Percentiles rank a stretch among this genome's conserved stretches.
Conservation (phyloP, 2,329 filamentous ascomycete species). For the Colletotrichum spinosum region DNA sequence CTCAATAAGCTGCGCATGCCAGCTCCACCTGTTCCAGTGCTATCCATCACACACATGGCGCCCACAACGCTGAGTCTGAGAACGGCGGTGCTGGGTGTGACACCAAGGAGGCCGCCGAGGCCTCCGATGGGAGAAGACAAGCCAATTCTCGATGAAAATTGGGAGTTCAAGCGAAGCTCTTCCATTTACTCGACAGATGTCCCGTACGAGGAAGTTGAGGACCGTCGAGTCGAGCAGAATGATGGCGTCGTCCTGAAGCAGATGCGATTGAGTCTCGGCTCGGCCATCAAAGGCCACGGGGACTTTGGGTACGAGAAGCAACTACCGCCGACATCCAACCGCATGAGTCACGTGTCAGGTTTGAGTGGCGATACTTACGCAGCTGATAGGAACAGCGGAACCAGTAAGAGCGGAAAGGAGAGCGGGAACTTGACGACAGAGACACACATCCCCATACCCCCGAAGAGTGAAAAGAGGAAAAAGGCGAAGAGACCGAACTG, state of each 20-base stretch:
- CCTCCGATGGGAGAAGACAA: constrained; percentile 27
- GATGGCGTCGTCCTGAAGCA: constrained; percentile 36
- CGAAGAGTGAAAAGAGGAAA: constrained; percentile 6
- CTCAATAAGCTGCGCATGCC: constrained; percentile 31
- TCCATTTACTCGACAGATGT: constrained; percentile 28
- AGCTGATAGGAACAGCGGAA: constrained; percentile 6
- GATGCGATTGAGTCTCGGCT: constrained; percentile 23
- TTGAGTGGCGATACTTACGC: constrained; percentile 38
- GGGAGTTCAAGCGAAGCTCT: constrained; percentile 31
- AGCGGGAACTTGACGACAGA: constrained; percentile 2
- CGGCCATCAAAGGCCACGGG: constrained; percentile 42
- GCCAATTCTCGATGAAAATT: constrained; percentile 23
- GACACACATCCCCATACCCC: constrained; percentile 2
- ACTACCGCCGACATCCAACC: constrained; percentile 44
- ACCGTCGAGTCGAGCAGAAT: constrained; percentile 1
- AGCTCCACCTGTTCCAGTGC: constrained; percentile 34
- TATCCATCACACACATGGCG: constrained; percentile 38
- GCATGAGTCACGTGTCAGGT: constrained; percentile 42
- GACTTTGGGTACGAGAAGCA: constrained; percentile 46
- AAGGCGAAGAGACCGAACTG: constrained; percentile 16
- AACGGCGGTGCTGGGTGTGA: constrained; percentile 43
- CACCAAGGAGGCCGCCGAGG: constrained; percentile 39
- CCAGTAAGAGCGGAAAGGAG: neutral
- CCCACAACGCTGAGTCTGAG: constrained; percentile 45
- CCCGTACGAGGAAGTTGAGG: constrained; percentile 7